Conservation (phyloP, 192 early-diverging fungal genomes). For the Entomortierella lignicola region DNA sequence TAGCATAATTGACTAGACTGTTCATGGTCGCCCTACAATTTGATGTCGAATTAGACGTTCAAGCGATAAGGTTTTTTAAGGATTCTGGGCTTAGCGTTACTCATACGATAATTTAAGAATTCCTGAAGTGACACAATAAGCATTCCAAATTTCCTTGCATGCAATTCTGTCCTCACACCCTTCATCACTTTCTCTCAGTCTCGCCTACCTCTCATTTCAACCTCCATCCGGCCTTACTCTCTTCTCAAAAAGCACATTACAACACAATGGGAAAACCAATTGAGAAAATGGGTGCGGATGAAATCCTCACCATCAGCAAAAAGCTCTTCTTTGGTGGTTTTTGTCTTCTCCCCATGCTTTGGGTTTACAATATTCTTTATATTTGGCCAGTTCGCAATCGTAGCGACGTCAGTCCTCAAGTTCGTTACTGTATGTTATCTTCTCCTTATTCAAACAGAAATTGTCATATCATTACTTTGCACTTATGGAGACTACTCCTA, state of each 20-base stretch:
- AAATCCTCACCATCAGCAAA: conserved; percentile 68
- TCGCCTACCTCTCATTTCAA: not conserved
- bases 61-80: not conserved
- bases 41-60: not conserved
- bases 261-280: conserved; percentile 47
- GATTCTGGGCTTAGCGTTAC: no score
- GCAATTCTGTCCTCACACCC: not conserved
- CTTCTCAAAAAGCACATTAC: not conserved
- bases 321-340: conserved; percentile 70
- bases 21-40: conserved; percentile 12
- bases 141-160: not conserved
- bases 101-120: no score
- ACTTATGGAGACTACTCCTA: no score
- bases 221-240: not conserved
- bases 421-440: conserved; percentile 64
- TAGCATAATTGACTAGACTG: conserved; percentile 36
- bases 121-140: no score
- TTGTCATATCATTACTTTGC: no score
- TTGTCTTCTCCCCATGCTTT: conserved; percentile 70
- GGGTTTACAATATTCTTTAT: conserved; percentile 79
- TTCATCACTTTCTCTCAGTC: no score
- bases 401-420: conserved; percentile 57
- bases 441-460: not conserved
- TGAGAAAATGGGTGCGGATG: conserved; percentile 63
- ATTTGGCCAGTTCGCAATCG: conserved; percentile 68